A percentile compares a stretch with the other conserved stretches of the same genome.
Evolutionary conservation across 305 asterid genomes (phyloP).

Genomic region (Plantago coronopus): DNA sequence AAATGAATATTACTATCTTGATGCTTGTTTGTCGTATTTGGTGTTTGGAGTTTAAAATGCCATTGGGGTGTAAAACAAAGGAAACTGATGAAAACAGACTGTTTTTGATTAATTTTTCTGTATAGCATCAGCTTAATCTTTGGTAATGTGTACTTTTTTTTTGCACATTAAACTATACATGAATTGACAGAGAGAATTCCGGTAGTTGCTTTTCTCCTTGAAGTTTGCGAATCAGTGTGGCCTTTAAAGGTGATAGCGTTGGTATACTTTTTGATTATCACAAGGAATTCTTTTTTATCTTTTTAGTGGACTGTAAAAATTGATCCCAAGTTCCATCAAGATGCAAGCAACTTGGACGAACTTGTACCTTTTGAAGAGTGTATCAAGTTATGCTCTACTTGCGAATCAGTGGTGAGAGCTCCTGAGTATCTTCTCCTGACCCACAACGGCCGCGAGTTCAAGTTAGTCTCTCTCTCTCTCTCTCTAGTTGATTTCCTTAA

Average conservation of each 20-base stretch:
- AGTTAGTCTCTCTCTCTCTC: slow-evolving; percentile 50
- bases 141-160: not conserved
- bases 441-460: slow-evolving; percentile 91
- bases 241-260: slow-evolving; percentile 16
- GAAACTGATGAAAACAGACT: not conserved
- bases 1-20: too few species aligned
- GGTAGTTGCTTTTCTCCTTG: not conserved
- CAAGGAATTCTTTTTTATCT: slow-evolving; percentile 15
- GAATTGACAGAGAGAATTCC: not conserved
- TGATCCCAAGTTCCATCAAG: slow-evolving; percentile 89
- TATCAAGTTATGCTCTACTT: slow-evolving; percentile 70
- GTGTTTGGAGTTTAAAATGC: slow-evolving; percentile 5
- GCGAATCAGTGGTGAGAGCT: slow-evolving; percentile 67
- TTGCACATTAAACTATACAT: not conserved
- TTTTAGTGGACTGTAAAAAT: slow-evolving; percentile 91
- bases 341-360: slow-evolving; percentile 86
- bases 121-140: not conserved
- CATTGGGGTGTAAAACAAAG: not conserved
- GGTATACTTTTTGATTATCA: slow-evolving; percentile 3
- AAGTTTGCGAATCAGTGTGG: slow-evolving; percentile 5
- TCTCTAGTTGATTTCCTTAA: slow-evolving; percentile 7
- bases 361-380: slow-evolving; percentile 92
- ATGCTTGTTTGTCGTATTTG: not conserved
- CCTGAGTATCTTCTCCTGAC: slow-evolving; percentile 94
- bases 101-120: not conserved